phyloP scores from a whole-genome alignment of 257 asterid genomes.

The Nicotiana benthamiana region DNA sequence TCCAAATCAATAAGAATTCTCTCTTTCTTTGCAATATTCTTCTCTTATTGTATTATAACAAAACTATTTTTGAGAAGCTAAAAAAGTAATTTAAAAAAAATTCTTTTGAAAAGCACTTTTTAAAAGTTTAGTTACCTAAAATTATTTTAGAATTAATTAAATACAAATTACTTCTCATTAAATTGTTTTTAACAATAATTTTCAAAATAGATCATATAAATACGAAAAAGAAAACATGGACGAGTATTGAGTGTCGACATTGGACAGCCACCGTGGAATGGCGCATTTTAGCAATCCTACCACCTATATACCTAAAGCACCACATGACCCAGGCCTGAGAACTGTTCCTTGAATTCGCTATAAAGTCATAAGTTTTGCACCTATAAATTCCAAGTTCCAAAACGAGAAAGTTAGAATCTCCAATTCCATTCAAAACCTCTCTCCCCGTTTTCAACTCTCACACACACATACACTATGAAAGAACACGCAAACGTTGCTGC shows the following conservation, averaged over 20 bases:
- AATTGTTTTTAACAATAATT: too few relatives aligned
- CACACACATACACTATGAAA: background rate
- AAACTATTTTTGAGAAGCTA: too few relatives aligned
- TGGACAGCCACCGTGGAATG: background rate
- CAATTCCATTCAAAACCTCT: background rate
- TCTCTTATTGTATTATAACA: too few relatives aligned
- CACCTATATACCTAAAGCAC: background rate
- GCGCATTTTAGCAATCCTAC: background rate
- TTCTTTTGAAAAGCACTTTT: too few relatives aligned
- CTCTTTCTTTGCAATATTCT: too few relatives aligned
- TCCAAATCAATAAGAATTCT: too few relatives aligned
- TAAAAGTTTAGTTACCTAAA: too few relatives aligned
- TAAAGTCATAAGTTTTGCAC: background rate
- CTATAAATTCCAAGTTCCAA: background rate
- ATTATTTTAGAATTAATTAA: too few relatives aligned
- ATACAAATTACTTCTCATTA: too few relatives aligned
- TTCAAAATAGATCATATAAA: too few relatives aligned
- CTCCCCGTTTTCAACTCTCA: background rate
- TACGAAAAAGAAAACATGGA: background rate
- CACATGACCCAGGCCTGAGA: background rate
- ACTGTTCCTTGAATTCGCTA: background rate
- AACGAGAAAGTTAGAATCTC: slow-evolving; percentile 5
- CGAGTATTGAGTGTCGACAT: background rate
- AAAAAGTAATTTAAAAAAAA: too few relatives aligned
- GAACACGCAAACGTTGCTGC: background rate